Base-by-base conservation (phyloP, 352 stramenopile genomes). In the Thalassiosira exigua region DNA sequence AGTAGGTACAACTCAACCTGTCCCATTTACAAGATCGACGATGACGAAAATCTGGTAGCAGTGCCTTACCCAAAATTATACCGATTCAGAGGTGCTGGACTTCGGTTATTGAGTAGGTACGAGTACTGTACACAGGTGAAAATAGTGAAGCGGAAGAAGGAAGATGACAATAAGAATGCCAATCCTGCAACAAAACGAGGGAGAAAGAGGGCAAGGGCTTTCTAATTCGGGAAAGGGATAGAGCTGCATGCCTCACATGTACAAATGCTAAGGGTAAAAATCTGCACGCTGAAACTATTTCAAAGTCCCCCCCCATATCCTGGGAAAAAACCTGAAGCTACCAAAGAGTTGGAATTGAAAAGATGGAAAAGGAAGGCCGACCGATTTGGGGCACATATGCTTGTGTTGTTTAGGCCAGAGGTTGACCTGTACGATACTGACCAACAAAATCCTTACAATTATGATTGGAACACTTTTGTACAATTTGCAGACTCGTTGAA, bases 351-450 rank as follows among this genome's bases (percentile, higher is more conserved):
- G 53, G 29, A 75, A 4, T n/a, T 33, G 17, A 24, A 24, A 75
- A 48, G 42, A 27, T 75, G 67, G 67, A 41, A 52, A 29, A 50
- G 60, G 36, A 75, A 60, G 33, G 67, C 67, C 12, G 46, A 75
- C 39, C 33, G 26, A 36, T 75, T 69, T 50, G 56, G n/a, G 2
- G n/a, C 1, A 48, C 58, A 61, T 33, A 60, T 32, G 22, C 42
- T 75, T 9, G 42, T 26, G 17, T 4, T 69, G 7, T 75, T 75
- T 44, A 11, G 67, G 30, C 54, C 67, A 1, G 67, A 75, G 42
- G 17, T 22, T 59, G 19, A 61, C 39, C 17, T 69, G 22, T 75
- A 61, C 22, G 67, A 75, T 22, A n/a, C 4, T 4, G 14, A 22
- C 27, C 26, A 59, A 19, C 11, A 33, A 14, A 57, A 60, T 54